These are phyloP conservation scores for Populus tomentosa DNA, from an alignment of 441 rosid genomes.

Conservation along the genomic window DNA sequence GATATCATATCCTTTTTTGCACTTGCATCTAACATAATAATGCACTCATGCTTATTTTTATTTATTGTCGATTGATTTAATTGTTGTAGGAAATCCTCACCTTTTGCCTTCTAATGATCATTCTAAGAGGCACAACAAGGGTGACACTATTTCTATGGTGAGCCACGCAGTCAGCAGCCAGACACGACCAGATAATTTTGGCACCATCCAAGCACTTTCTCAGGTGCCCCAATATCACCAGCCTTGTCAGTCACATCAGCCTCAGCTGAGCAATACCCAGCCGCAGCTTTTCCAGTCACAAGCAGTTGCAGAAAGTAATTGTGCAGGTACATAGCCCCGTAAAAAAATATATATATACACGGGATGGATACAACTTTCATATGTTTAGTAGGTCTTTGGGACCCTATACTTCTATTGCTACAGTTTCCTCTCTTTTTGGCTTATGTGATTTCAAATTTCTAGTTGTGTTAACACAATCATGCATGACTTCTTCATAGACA, in stretches of 20 bases:
- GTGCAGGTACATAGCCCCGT: constrained; percentile 14
- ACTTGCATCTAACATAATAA: too few relatives aligned
- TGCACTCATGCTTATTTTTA: too few relatives aligned
- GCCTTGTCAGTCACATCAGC: constrained; percentile 20
- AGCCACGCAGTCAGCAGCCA: constrained; percentile 14
- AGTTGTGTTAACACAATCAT: too few relatives aligned
- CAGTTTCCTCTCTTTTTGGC: neutral
- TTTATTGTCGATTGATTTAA: too few relatives aligned
- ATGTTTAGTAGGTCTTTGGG: neutral
- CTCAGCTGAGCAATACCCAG: constrained; percentile 18
- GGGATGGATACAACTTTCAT: neutral
- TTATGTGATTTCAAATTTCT: neutral
- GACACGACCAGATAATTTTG: constrained; percentile 14
- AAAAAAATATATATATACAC: neutral
- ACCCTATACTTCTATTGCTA: neutral
- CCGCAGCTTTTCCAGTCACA: constrained; percentile 21
- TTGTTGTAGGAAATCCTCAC: neutral
- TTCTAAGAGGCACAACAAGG: constrained; percentile 13
- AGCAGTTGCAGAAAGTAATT: constrained; percentile 6
- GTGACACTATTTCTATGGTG: constrained; percentile 15
- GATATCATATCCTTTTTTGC: too few relatives aligned
- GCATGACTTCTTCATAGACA: too few relatives aligned
- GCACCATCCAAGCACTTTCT: constrained; percentile 7
- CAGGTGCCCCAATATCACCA: constrained; percentile 17
- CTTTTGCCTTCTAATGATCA: constrained; percentile 14